Evolutionary conservation across 306 rosid species (phyloP).

Genomic region (Prunus salicina): DNA sequence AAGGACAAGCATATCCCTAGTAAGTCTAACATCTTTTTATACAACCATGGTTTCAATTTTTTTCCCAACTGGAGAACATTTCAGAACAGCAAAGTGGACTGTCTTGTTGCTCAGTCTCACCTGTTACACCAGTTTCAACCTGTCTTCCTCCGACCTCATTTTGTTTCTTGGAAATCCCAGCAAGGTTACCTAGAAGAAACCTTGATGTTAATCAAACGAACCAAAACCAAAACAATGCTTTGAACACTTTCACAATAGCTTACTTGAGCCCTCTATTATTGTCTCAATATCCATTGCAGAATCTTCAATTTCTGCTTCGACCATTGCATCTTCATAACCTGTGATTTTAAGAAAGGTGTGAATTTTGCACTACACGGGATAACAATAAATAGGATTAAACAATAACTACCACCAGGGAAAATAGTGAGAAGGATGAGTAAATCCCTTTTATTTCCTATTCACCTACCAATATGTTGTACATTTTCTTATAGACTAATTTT

Average conservation of each 20-base stretch:
- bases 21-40: neutral
- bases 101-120: neutral
- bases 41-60: slow-evolving; percentile 3
- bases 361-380: neutral
- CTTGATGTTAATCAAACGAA: neutral
- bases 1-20: too few species aligned
- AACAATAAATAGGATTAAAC: neutral
- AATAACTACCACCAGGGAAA: neutral
- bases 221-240: neutral
- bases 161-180: neutral
- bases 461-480: neutral
- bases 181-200: neutral
- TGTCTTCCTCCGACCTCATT: neutral
- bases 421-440: neutral
- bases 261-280: neutral
- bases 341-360: neutral
- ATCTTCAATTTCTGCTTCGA: neutral
- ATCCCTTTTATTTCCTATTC: too few species aligned
- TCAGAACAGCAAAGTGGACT: slow-evolving; percentile 9
- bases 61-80: slow-evolving; percentile 7
- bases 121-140: neutral
- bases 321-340: neutral
- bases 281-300: neutral
- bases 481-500: neutral
- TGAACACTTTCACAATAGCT: neutral